Evolutionary conservation across 768 basidiomycete genomes (phyloP).

Genomic region (Chalciporus chontae): DNA sequence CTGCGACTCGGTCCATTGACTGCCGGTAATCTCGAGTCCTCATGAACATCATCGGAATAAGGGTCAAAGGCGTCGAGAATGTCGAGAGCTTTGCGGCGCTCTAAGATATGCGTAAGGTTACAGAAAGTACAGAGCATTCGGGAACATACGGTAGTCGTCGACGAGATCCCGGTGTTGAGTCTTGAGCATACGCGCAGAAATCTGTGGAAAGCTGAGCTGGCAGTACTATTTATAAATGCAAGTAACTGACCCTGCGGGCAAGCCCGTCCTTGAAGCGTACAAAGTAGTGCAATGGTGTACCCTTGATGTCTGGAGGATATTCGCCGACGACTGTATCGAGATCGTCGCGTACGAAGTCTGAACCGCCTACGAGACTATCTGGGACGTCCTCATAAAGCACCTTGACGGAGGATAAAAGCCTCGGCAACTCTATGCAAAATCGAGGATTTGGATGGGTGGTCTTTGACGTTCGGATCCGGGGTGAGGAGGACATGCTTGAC

Average conservation of each 20-base stretch:
- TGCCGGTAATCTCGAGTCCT: conserved; percentile 49
- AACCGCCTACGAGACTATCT: conserved; percentile 33
- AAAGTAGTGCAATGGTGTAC: conserved; percentile 50
- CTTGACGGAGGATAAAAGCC: conserved; percentile 37
- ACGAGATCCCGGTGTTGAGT: conserved; percentile 44
- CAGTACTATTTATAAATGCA: neutral
- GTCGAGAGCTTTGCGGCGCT: conserved; percentile 40
- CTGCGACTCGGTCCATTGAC: conserved; percentile 21
- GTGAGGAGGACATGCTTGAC: conserved; percentile 4
- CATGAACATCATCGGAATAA: conserved; percentile 50
- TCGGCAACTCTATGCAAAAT: conserved; percentile 39
- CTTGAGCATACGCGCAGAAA: conserved; percentile 38
- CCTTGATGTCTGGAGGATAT: conserved; percentile 31
- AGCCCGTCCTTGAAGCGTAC: conserved; percentile 57
- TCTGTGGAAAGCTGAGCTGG: conserved; percentile 33
- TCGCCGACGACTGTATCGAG: conserved; percentile 59
- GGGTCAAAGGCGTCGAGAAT: conserved; percentile 57
- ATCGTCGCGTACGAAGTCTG: conserved; percentile 28
- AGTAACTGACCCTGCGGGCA: conserved; percentile 48
- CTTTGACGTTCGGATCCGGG: conserved; percentile 1
- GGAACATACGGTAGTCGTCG: conserved; percentile 50
- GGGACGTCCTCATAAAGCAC: conserved; percentile 38
- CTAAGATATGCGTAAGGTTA: conserved; percentile 33
- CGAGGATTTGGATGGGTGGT: conserved; percentile 8
- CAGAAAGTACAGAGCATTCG: neutral